Evolutionary conservation across 257 asterid species (phyloP), one percentile per base, ranked within the genome.

Genomic region (Thymus quinquecostatus): DNA sequence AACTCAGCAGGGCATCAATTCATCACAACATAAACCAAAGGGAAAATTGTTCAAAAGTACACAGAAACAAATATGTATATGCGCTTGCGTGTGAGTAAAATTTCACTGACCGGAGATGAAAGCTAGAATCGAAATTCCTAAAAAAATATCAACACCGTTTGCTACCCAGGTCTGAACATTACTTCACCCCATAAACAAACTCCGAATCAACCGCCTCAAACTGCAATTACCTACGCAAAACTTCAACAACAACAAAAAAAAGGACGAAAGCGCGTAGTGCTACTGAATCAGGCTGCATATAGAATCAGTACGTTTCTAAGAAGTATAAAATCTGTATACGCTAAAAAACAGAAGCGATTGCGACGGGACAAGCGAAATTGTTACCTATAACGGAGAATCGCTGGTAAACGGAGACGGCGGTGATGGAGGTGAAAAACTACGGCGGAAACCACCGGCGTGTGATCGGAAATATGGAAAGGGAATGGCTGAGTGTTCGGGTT

Each of bases 381-480:
- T 27, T 43, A 57, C 56, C 56, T 56, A 32, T 67, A 50, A 43
- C 27, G 3, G 56, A 38, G 36, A 69, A 40, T 55, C 74, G 29
- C 29, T n/a, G 29, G 55, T 11, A 13, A 43, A 38, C 3, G 55
- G 44, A 2, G 9, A 57, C 63, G 43, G 43, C 63, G 43, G 43
- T 11, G 49, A 32, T 33, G 28, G 60, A 45, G 30, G n/a, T 58
- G 21, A 13, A 58, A 48, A 57, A 5, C 0, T 0, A 8, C 1
- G 67, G 28, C 45, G 60, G 59, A 57, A 44, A 44, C 13, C 28
- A 29, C 61, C 28, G 60, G 6, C 29, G 59, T 4, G 67, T 41
- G 45, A 69, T 69, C 45, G 33, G 29, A 47, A 10, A 40, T 10
- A 41, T 43, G 29, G 45, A 55, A 27, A 41, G 55, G 29, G 45